Evolutionary conservation across 2,329 filamentous ascomycete species (phyloP).

Genomic region (Xylaria hypoxylon): DNA sequence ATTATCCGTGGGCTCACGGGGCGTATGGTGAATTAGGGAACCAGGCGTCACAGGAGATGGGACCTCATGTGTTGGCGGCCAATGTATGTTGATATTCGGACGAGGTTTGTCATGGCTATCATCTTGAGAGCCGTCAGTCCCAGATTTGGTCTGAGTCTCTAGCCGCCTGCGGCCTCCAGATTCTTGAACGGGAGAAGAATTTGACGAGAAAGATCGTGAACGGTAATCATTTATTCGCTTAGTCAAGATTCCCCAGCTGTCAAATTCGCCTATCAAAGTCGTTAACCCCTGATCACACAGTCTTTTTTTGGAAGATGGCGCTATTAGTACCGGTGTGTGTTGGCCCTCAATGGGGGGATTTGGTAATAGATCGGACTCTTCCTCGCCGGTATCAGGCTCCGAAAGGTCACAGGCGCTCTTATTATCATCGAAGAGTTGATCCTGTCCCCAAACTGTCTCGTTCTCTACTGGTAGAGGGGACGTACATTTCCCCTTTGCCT

Average conservation of each 20-base stretch:
- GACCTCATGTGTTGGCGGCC: background rate
- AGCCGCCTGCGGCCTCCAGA: background rate
- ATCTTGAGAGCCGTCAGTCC: no score
- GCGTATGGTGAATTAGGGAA: background rate
- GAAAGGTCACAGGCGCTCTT: conserved; percentile 11
- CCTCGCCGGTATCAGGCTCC: conserved; percentile 12
- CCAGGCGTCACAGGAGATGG: background rate
- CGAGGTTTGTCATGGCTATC: background rate
- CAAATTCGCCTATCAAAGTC: conserved; percentile 15
- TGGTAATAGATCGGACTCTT: background rate
- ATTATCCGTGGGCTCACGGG: background rate
- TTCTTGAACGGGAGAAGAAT: background rate
- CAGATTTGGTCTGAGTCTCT: background rate
- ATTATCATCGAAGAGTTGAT: conserved; percentile 50
- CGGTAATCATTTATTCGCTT: background rate
- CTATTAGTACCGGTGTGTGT: conserved; percentile 18
- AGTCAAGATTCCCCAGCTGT: conserved; percentile 1
- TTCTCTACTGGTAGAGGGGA: conserved; percentile 44
- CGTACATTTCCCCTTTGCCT: conserved; percentile 9
- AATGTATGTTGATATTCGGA: background rate
- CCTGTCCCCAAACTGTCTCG: conserved; percentile 52
- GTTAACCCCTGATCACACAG: conserved; percentile 10
- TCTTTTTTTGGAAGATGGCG: background rate
- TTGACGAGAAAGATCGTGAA: background rate
- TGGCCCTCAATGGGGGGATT: conserved; percentile 2